Base-by-base conservation (phyloP, 1,284 basidiomycete species). In the Sporisorium iseilematis-ciliati region DNA sequence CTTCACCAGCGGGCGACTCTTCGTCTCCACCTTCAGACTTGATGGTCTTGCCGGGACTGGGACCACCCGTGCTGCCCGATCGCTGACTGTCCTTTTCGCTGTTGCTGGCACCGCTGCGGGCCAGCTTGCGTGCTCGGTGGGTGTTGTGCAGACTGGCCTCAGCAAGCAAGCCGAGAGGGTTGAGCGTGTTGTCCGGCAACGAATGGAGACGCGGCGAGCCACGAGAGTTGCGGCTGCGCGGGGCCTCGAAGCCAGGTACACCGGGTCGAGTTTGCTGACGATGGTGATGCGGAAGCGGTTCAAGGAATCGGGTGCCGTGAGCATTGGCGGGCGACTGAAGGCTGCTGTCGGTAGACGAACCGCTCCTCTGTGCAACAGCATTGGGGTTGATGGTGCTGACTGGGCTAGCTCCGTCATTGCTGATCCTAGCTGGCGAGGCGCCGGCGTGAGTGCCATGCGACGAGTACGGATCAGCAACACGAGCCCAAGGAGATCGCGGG, bases 121-220 rank as follows among this genome's bases (percentile, higher is more conserved):
- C 54, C 20, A 61, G 40, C 43, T 65, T 53, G 42, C 70, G 41
- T 23, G 62, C 61, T 10, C 81, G 75, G 18, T 80, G 68, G 33
- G 69, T 71, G 67, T 84, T 85, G 63, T 83, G 82, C 29, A 85
- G 58, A 57, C 81, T 83, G 20, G 83, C 83, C 52, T 85, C 83
- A 25, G 83, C 83, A 11, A 85, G 76, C n/a, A 85, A 66, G n/a
- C 84, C 84, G 4, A 85, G 77, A 23, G 83, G 82, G 51, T 84
- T 85, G 62, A 85, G 75, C 16, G 82, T 79, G 64, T 82, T 82
- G 69, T 84, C 82, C 2, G 83, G 85, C 91, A 89, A 75, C 73
- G 80, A 76, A 31, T 76, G 74, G 12, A 76, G 74, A 53, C 69
- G 70, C 0, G 74, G 74, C 12, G 74, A 76, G 58, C 74, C 65